Percentiles rank a stretch among this genome's conserved stretches.
These are phyloP conservation scores for Aspergillus brunneoviolaceus DNA, from an alignment of 2,329 filamentous ascomycete genomes.

Conservation along the genomic window DNA sequence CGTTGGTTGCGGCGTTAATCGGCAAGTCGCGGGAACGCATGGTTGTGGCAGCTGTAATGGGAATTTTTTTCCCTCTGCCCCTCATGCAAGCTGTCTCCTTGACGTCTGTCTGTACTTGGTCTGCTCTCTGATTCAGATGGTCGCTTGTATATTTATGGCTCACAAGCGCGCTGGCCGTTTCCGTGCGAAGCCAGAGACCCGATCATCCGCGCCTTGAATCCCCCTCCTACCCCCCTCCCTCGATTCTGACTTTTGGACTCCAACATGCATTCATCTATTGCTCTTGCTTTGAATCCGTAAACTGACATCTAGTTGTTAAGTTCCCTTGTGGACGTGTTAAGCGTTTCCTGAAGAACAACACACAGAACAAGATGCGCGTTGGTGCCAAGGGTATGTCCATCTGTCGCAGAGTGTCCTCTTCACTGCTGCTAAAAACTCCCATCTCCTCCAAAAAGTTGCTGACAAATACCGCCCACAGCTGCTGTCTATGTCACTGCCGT, in stretches of 20 bases:
- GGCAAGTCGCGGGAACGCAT: neutral
- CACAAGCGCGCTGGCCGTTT: neutral
- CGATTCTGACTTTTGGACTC: neutral
- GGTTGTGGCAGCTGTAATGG: neutral
- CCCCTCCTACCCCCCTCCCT: neutral
- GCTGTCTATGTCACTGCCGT: slow-evolving; percentile 98
- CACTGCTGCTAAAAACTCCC: neutral
- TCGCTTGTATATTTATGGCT: neutral
- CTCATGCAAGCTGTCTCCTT: neutral
- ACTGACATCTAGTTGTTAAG: slow-evolving; percentile 48
- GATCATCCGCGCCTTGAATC: neutral
- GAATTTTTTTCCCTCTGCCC: slow-evolving; percentile 3
- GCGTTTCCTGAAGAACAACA: slow-evolving; percentile 99
- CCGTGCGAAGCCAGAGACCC: neutral
- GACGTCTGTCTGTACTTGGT: neutral
- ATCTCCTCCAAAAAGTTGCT: slow-evolving; percentile 11
- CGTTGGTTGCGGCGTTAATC: neutral
- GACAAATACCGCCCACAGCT: slow-evolving; percentile 49
- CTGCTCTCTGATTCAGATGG: neutral
- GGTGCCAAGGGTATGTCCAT: slow-evolving; percentile 71
- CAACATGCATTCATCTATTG: neutral
- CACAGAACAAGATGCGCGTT: slow-evolving; percentile 99
- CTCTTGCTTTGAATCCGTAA: neutral
- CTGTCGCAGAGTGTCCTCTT: neutral
- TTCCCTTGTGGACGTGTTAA: slow-evolving; percentile 99